Evolutionary conservation across 257 asterid species (phyloP), one percentile per base, ranked within the genome.

Genomic region (Asclepias syriaca): DNA sequence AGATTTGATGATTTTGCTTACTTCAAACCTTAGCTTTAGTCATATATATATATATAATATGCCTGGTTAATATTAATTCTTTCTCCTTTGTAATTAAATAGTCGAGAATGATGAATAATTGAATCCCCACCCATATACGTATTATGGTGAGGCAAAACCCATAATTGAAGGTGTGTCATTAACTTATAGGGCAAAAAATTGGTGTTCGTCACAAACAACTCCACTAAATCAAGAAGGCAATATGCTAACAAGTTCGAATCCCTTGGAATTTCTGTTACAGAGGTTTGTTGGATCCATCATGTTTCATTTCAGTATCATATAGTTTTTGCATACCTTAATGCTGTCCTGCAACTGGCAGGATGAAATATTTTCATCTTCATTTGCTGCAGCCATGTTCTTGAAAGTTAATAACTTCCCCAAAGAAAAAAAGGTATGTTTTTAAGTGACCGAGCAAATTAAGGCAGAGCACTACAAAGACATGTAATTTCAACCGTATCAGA

Each of bases 341-440:
- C 27, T 18, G 12, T 66, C 11, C n/a, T 56, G 58, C 49, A 58
- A 24, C 43, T 77, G 78, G 79, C 94, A 91, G 98, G 95, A 89
- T 21, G 98, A 93, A 80, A 93, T 93, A 11, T 93, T 93, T 71
- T 88, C 96, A 48, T 91, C 98, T 15, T 93, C 98, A 27, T 93
- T 86, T 84, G 96, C 98, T 48, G 97, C 98, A 6, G 96, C 98
- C 64, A 93, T 88, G 98, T 93, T 85, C 88, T 82, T 93, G 87
- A 89, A 91, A 80, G 84, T 79, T 70, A 89, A 84, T 43, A 59
- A 83, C 72, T 91, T 89, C 80, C 96, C 98, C 12, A 80, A 29
- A 76, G 92, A 91, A 50, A 93, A 89, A 85, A 93, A 93, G 98
- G 98, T 89, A 71, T 27, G 72, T 72, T 37, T 43, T 15, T 40